Evolutionary conservation across 345 rosid genomes (phyloP).

Genomic region (Reutealis trisperma): DNA sequence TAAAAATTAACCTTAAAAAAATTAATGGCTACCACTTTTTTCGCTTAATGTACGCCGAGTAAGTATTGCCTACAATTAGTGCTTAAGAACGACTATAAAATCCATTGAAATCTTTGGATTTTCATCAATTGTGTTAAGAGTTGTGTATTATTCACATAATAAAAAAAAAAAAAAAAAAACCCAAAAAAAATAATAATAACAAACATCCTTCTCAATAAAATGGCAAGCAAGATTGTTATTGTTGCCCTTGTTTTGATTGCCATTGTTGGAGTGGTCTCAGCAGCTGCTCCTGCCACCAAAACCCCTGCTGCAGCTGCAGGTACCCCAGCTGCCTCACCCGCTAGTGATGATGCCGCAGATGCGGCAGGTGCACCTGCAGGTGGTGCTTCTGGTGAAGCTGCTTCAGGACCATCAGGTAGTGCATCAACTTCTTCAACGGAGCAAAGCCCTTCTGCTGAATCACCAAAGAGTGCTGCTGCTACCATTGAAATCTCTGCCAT

Average conservation of each 20-base stretch:
- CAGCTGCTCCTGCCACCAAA: neutral
- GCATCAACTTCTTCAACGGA: neutral
- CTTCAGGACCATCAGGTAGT: neutral
- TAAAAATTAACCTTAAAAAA: no score
- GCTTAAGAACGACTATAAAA: no score
- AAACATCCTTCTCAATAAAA: neutral
- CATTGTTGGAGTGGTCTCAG: constrained; percentile 10
- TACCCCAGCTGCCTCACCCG: neutral
- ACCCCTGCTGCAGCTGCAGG: neutral
- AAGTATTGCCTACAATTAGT: no score
- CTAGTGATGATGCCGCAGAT: neutral
- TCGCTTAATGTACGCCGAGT: no score
- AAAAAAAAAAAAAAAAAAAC: neutral
- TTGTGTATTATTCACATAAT: neutral
- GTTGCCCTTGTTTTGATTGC: constrained; percentile 20
- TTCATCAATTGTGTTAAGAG: no score
- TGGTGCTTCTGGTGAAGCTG: neutral
- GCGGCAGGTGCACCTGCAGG: constrained; percentile 3
- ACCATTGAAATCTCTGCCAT: neutral
- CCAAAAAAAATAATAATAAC: neutral
- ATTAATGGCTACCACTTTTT: no score
- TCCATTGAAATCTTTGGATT: no score
- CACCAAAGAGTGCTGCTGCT: neutral
- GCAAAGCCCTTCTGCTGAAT: constrained; percentile 1
- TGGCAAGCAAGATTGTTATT: constrained; percentile 22